Evolutionary conservation across 2,329 filamentous ascomycete genomes (phyloP).

Genomic region (Fusarium mangiferae): DNA sequence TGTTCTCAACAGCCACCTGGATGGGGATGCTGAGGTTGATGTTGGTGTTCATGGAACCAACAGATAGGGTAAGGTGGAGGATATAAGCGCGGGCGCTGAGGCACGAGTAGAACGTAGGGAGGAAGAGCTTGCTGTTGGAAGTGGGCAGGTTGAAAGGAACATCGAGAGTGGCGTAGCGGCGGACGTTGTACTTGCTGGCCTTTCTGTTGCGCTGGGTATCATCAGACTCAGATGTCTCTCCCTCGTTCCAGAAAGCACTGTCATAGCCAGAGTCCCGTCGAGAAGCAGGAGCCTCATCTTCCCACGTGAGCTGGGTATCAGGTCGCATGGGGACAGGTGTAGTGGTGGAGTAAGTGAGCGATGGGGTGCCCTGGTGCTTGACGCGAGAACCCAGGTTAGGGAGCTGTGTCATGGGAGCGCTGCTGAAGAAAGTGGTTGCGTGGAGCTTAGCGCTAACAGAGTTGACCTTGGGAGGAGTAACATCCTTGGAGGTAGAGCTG

Average conservation of each 20-base stretch:
- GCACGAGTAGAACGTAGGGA: slow-evolving; percentile 69
- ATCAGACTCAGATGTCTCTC: slow-evolving; percentile 49
- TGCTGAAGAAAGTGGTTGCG: slow-evolving; percentile 64
- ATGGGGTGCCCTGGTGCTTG: slow-evolving; percentile 53
- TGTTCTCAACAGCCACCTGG: slow-evolving; percentile 60
- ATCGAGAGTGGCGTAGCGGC: slow-evolving; percentile 55
- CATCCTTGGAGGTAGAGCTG: slow-evolving; percentile 55
- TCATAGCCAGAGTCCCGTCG: slow-evolving; percentile 66
- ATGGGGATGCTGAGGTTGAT: slow-evolving; percentile 60
- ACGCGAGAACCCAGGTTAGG: slow-evolving; percentile 62
- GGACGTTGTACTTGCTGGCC: slow-evolving; percentile 47
- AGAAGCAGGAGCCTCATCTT: slow-evolving; percentile 46
- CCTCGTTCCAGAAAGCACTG: slow-evolving; percentile 51
- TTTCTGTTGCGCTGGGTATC: slow-evolving; percentile 40
- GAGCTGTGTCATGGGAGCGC: slow-evolving; percentile 56
- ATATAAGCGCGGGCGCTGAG: slow-evolving; percentile 66
- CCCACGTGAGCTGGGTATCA: slow-evolving; percentile 55
- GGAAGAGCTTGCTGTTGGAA: slow-evolving; percentile 60
- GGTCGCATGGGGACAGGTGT: slow-evolving; percentile 53
- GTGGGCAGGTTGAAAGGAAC: slow-evolving; percentile 61
- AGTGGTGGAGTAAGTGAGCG: slow-evolving; percentile 59
- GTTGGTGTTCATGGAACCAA: slow-evolving; percentile 55
- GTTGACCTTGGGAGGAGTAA: slow-evolving; percentile 60
- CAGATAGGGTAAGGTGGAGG: slow-evolving; percentile 58
- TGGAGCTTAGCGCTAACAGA: slow-evolving; percentile 61